These are phyloP conservation scores for Acacia melanoxylon DNA, from an alignment of 306 rosid species.

Conservation along the genomic window DNA sequence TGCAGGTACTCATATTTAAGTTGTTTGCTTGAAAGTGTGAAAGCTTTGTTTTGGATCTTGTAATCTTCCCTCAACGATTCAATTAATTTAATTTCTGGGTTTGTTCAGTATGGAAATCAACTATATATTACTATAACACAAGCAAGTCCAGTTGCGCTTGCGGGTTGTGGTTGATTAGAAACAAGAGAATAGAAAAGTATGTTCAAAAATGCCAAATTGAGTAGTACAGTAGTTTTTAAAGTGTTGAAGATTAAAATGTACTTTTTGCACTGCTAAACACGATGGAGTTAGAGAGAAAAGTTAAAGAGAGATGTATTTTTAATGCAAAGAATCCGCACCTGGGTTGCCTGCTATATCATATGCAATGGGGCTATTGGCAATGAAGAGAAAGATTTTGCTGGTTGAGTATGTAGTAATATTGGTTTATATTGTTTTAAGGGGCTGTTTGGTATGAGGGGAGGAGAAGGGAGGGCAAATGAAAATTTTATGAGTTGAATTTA, in stretches of 20 bases:
- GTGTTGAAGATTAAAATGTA: not conserved
- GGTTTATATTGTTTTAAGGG: too few relatives aligned
- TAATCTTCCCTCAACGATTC: conserved; percentile 10
- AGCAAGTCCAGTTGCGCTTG: not conserved
- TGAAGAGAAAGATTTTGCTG: too few relatives aligned
- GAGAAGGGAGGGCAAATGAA: too few relatives aligned
- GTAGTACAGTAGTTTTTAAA: not conserved
- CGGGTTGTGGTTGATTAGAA: not conserved
- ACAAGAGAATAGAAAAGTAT: not conserved
- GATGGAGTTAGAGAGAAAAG: too few relatives aligned
- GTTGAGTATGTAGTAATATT: too few relatives aligned
- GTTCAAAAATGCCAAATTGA: not conserved
- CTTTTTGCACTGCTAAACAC: too few relatives aligned
- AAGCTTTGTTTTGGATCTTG: conserved; percentile 20
- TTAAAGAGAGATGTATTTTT: too few relatives aligned
- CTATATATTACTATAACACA: not conserved
- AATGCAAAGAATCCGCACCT: too few relatives aligned
- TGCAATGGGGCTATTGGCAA: too few relatives aligned
- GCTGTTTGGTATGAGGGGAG: too few relatives aligned
- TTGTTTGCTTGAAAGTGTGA: conserved; percentile 5
- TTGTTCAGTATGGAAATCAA: not conserved
- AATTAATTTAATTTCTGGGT: conserved; percentile 28
- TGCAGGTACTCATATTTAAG: conserved; percentile 1
- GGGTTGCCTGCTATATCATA: too few relatives aligned
- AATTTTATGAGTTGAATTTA: too few relatives aligned